A percentile compares a stretch with the other conserved stretches of the same genome.
These are phyloP conservation scores for Backusella tarrabulga DNA, from an alignment of 192 early-diverging fungal genomes.

Conservation along the genomic window DNA sequence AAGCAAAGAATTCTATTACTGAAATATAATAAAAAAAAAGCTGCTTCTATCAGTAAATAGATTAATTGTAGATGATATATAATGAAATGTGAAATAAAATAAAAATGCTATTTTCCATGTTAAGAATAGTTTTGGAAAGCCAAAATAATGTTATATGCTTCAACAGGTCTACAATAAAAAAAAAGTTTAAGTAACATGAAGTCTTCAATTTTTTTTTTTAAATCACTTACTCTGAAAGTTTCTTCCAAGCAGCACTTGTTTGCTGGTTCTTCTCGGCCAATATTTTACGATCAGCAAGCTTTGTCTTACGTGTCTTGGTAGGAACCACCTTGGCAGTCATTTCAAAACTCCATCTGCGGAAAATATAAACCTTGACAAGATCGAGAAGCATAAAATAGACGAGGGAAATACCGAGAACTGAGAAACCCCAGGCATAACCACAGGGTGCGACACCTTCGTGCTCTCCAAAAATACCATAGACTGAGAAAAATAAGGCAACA, in stretches of 20 bases:
- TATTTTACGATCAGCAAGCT: slow-evolving; percentile 55
- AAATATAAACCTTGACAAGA: slow-evolving; percentile 87
- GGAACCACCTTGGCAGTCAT: slow-evolving; percentile 86
- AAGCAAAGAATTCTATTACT: background rate
- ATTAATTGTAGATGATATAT: background rate
- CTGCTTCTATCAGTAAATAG: slow-evolving; percentile 1
- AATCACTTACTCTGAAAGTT: slow-evolving; percentile 30
- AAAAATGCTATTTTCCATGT: background rate
- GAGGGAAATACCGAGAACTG: slow-evolving; percentile 72
- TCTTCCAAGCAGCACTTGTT: slow-evolving; percentile 41
- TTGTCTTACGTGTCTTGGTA: slow-evolving; percentile 55
- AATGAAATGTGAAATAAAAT: background rate
- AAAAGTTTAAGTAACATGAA: background rate
- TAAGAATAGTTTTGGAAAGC: slow-evolving; percentile 23
- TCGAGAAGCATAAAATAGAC: slow-evolving; percentile 86
- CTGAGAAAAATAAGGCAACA: slow-evolving; percentile 82
- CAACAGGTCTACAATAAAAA: slow-evolving; percentile 15
- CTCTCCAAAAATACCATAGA: slow-evolving; percentile 66
- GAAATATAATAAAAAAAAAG: slow-evolving; percentile 13
- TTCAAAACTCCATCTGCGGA: slow-evolving; percentile 87
- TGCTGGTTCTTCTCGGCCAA: slow-evolving; percentile 46
- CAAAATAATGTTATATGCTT: slow-evolving; percentile 18
- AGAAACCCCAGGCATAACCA: slow-evolving; percentile 73
- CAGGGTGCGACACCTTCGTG: slow-evolving; percentile 54
- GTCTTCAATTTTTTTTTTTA: background rate